phyloP scores from a whole-genome alignment of 768 basidiomycete genomes.

The Chalciporus sphaerocephalus region DNA sequence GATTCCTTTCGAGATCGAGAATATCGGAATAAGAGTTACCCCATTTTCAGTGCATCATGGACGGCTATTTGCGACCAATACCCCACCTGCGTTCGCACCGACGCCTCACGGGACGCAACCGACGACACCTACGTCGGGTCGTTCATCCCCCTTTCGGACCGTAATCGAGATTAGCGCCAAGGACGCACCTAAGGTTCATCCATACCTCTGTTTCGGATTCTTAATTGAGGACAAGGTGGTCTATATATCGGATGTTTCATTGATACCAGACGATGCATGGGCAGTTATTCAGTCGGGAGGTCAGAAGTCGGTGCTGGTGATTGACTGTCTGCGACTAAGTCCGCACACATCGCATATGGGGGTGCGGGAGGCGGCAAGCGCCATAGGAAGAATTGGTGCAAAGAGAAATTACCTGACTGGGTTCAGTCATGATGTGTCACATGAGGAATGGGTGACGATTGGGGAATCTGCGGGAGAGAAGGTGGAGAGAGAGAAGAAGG shows the following conservation, averaged over 20 bases:
- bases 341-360: conserved; percentile 80
- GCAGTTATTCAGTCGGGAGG: conserved; percentile 34
- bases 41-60: conserved; percentile 78
- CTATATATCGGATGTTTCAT: conserved; percentile 81
- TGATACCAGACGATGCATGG: conserved; percentile 76
- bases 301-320: conserved; percentile 51
- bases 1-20: conserved; percentile 60
- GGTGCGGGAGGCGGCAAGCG: conserved; percentile 53
- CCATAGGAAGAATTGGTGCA: conserved; percentile 56
- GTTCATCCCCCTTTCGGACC: conserved; percentile 25
- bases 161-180: not conserved
- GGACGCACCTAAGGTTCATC: conserved; percentile 34
- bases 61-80: conserved; percentile 47
- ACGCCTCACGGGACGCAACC: conserved; percentile 39
- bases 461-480: conserved; percentile 46
- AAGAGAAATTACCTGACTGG: conserved; percentile 67
- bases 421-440: conserved; percentile 71
- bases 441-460: conserved; percentile 72
- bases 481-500: conserved; percentile 14
- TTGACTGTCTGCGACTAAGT: conserved; percentile 70
- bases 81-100: conserved; percentile 37
- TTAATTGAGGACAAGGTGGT: conserved; percentile 59
- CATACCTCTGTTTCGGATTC: conserved; percentile 68
- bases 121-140: conserved; percentile 33
- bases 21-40: conserved; percentile 57